These are phyloP conservation scores for Sporothrix phasma DNA, from an alignment of 2,329 filamentous ascomycete species.

Conservation along the genomic window DNA sequence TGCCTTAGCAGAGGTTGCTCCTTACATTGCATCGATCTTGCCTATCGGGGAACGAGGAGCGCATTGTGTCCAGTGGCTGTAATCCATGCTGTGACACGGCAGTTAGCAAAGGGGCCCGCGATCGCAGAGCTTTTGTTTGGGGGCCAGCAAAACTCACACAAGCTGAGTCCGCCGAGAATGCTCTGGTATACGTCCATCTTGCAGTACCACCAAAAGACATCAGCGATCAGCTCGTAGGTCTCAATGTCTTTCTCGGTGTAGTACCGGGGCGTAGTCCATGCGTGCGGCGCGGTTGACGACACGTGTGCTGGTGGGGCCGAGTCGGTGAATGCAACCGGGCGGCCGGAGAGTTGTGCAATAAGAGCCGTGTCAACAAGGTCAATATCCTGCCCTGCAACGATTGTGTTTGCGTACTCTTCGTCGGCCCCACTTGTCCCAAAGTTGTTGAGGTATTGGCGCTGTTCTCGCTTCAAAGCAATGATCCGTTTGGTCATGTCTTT, in stretches of 20 bases:
- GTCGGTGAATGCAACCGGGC: slow-evolving; percentile 29
- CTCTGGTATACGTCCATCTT: slow-evolving; percentile 93
- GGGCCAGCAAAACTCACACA: slow-evolving; percentile 65
- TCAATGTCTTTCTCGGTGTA: slow-evolving; percentile 56
- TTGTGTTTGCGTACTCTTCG: neutral
- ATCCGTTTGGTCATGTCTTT: slow-evolving; percentile 61
- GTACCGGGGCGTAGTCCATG: slow-evolving; percentile 21
- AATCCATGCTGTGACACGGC: slow-evolving; percentile 54
- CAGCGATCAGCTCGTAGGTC: slow-evolving; percentile 69
- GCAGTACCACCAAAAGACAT: slow-evolving; percentile 91
- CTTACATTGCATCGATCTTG: slow-evolving; percentile 60
- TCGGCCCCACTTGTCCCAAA: neutral
- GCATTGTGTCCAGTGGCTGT: slow-evolving; percentile 72
- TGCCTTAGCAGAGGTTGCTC: slow-evolving; percentile 3
- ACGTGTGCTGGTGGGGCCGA: neutral
- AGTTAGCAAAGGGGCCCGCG: neutral
- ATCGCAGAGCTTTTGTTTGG: too few species aligned
- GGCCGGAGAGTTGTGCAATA: slow-evolving; percentile 33
- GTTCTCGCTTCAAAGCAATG: slow-evolving; percentile 49
- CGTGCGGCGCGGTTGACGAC: neutral
- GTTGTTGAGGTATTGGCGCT: slow-evolving; percentile 29
- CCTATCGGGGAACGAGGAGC: slow-evolving; percentile 75
- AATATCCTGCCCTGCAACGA: slow-evolving; percentile 23
- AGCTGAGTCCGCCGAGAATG: slow-evolving; percentile 76
- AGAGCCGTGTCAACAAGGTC: slow-evolving; percentile 34